A percentile compares a stretch with the other conserved stretches of the same genome.
These are phyloP conservation scores for Colletotrichum australisinense DNA, from an alignment of 2,329 filamentous ascomycete species.

Conservation along the genomic window DNA sequence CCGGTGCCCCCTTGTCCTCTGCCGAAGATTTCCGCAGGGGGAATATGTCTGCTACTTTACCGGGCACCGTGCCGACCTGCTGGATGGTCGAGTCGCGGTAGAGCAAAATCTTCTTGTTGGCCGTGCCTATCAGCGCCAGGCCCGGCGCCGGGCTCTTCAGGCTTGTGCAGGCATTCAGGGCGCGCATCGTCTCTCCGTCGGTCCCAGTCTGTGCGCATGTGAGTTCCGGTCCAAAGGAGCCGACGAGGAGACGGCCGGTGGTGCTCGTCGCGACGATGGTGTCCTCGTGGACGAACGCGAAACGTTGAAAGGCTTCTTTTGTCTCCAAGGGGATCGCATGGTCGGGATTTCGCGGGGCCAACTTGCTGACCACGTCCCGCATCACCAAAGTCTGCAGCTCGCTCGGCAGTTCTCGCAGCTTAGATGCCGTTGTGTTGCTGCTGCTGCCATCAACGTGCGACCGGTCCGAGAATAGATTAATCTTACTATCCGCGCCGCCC, in stretches of 20 bases:
- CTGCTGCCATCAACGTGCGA: not conserved
- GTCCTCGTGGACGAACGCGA: conserved; percentile 68
- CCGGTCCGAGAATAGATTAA: conserved; percentile 58
- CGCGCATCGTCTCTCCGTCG: conserved; percentile 45
- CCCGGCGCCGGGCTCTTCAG: conserved; percentile 53
- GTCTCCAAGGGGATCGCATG: conserved; percentile 31
- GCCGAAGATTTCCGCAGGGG: conserved; percentile 42
- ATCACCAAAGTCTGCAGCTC: conserved; percentile 44
- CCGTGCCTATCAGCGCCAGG: conserved; percentile 60
- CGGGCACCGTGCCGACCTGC: conserved; percentile 51
- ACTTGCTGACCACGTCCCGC: conserved; percentile 43
- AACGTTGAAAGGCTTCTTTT: conserved; percentile 67
- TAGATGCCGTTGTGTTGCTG: not conserved
- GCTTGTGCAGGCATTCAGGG: conserved; percentile 60
- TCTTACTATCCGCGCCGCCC: conserved; percentile 86
- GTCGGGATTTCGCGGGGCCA: conserved; percentile 45
- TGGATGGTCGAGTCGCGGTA: conserved; percentile 49
- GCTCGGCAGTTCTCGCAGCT: conserved; percentile 9
- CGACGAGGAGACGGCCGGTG: conserved; percentile 68
- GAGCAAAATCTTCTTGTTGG: conserved; percentile 59
- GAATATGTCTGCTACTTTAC: conserved; percentile 65
- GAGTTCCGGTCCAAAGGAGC: conserved; percentile 46
- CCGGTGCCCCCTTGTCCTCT: not conserved
- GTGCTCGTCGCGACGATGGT: conserved; percentile 69
- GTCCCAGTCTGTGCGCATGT: conserved; percentile 57